Evolutionary conservation across 768 basidiomycete species (phyloP), one percentile per base, ranked within the genome.

Genomic region (Suillus brevipes): DNA sequence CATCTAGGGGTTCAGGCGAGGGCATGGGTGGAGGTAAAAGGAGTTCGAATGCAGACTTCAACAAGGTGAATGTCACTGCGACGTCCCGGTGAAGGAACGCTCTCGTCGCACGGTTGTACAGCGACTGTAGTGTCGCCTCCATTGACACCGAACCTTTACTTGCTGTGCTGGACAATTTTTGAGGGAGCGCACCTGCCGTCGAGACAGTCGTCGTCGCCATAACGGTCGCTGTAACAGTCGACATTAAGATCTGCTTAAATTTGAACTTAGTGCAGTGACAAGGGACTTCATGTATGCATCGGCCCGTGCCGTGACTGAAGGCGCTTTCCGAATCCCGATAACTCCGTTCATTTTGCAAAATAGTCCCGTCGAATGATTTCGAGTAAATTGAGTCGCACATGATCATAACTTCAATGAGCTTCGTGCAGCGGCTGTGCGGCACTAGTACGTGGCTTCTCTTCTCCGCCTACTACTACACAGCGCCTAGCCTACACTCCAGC

Each of bases 71-170:
- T 0, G 92, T 89, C 49, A 90, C 82, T n/a, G 79, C 70, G 53
- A 90, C 78, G 71, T 94, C 88, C 64, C 89, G 88, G 64, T 87
- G 87, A 45, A 94, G 83, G 72, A 95, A 94, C 1, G 92, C 90
- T 53, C 87, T 84, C 50, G 89, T 87, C 31, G 93, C 92, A 62
- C 90, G 88, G 71, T 84, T 82, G 77, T 94, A 93, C 58, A 94
- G 80, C 12, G 89, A 85, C 49, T 89, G 85, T 38, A 94, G 78
- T 5, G 88, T 86, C 6, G 84, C 81, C 8, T 78, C 75, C 0
- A 82, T 76, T 13, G 80, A 69, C 13, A 74, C 66, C n/a, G 69
- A 66, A 1, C 67, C 57, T 14, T 64, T 36, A 13, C 55, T 56
- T 28, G 63, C 38, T 25, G 65, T 50, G 20, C 68, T 52, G 47